These are phyloP conservation scores for Linnemannia hyalina DNA, from an alignment of 192 early-diverging fungal genomes.

Conservation along the genomic window DNA sequence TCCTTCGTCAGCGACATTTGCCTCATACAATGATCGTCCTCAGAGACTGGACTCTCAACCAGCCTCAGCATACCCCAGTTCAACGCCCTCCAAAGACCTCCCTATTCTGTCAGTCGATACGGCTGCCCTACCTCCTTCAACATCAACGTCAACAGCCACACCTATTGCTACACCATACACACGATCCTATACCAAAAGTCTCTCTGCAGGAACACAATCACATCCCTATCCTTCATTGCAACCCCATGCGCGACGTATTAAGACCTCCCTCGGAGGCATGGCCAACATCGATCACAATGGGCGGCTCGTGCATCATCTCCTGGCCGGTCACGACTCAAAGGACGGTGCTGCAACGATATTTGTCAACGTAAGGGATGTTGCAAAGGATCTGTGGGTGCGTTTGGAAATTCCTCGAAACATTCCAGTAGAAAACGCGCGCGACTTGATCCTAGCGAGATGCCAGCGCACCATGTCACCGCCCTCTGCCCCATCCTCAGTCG, in stretches of 20 bases:
- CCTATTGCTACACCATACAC: conserved; percentile 11
- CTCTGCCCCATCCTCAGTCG: conserved; percentile 34
- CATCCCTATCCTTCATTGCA: conserved; percentile 5
- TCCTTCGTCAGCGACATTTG: conserved; percentile 19
- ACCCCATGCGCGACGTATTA: conserved; percentile 15
- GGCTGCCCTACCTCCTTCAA: neutral
- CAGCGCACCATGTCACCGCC: conserved; percentile 24
- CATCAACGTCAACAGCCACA: neutral
- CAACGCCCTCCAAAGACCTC: neutral
- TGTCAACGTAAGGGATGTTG: conserved; percentile 32
- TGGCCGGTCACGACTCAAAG: conserved; percentile 9
- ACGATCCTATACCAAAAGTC: conserved; percentile 25
- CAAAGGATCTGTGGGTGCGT: conserved; percentile 41
- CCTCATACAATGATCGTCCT: conserved; percentile 12
- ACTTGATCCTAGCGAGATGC: conserved; percentile 35
- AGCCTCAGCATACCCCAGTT: neutral
- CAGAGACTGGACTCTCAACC: neutral
- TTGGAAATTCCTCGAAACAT: conserved; percentile 39
- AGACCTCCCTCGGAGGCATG: conserved; percentile 34
- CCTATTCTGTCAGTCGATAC: conserved; percentile 15
- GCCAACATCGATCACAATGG: conserved; percentile 40
- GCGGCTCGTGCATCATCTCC: conserved; percentile 7
- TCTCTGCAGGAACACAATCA: conserved; percentile 18
- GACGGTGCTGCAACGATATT: conserved; percentile 26
- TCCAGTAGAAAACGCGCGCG: conserved; percentile 34